Base-by-base conservation (phyloP, 208 protist genomes). In the Phytomonas francai region DNA sequence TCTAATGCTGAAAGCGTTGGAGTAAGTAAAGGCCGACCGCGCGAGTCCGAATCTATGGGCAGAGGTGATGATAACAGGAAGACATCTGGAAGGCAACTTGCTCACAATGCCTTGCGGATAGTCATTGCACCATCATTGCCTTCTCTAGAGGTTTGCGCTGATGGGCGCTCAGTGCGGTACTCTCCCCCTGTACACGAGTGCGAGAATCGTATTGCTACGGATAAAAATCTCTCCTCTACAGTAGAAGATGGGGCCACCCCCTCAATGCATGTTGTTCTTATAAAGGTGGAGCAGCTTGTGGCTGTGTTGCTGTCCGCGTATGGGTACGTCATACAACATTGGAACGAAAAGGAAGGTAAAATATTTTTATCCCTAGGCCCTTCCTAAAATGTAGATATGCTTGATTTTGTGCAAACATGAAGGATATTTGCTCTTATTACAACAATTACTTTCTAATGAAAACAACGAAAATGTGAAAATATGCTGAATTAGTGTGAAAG, bases 301-400 rank as follows among this genome's bases (percentile, higher is more conserved):
- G 79, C 77, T n/a, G 76, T 80, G 31, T 60, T 89, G 42, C 68
- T 89, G 42, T 75, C 76, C 7, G 81, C 77, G 8, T 89, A 90
- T 66, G 82, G 82, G 29, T 90, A 87, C 67, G 69, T 64, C 8
- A 74, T 90, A n/a, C 77, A 88, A 71, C 80, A 90, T 73, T 93
- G 81, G 81, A 74, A 80, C 42, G 73, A 83, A 25, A 33, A 65
- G 9, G 77, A 82, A 25, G 83, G 86, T 0, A 54, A 54, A 54
- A 54, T 54, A 54, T 54, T 25, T 54, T 54, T 54, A 25, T 25
- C 45, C 19, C 77, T 76, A 34, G 80, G 70, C 64, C 89, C 25
- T 72, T 71, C 34, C 70, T 91, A 34, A 63, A 69, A 31, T 66
- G 56, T 19, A 11, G 32, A 3, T 45, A 72, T 30, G 70, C 6